Evolutionary conservation across 1,139 yeast genomes (phyloP).

Genomic region (Yamadazyma dendronema): DNA sequence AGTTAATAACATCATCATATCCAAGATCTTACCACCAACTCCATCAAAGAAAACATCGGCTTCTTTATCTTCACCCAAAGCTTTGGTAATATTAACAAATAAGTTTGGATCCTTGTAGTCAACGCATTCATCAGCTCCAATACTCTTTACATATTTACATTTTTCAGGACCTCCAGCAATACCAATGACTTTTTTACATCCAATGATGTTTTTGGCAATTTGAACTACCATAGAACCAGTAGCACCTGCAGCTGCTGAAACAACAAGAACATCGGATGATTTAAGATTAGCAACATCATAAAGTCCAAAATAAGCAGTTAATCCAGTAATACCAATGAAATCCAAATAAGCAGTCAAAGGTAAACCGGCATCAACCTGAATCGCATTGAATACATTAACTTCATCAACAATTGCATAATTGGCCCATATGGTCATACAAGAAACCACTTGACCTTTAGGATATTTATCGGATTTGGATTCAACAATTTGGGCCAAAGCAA

Average conservation of each 20-base stretch:
- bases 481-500: constrained; percentile 50
- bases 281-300: constrained; percentile 41
- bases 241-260: constrained; percentile 71
- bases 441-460: constrained; percentile 44
- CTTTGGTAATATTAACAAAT: constrained; percentile 39
- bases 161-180: constrained; percentile 63
- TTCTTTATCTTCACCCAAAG: constrained; percentile 40
- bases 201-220: constrained; percentile 51
- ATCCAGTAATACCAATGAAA: constrained; percentile 51
- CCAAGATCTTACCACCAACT: constrained; percentile 64
- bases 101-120: constrained; percentile 53
- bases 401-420: constrained; percentile 26
- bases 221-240: constrained; percentile 65
- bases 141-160: constrained; percentile 50
- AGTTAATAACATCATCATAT: constrained; percentile 40
- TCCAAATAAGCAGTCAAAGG: constrained; percentile 28
- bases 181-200: constrained; percentile 59
- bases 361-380: constrained; percentile 23
- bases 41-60: constrained; percentile 55
- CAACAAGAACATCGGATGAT: constrained; percentile 34
- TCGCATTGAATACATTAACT: constrained; percentile 19
- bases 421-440: constrained; percentile 29
- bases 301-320: constrained; percentile 64
- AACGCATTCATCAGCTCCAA: constrained; percentile 55
- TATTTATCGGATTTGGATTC: constrained; percentile 40